Evolutionary conservation across 768 basidiomycete genomes (phyloP), one percentile per base, ranked within the genome.

Genomic region (Hericium alpestre): DNA sequence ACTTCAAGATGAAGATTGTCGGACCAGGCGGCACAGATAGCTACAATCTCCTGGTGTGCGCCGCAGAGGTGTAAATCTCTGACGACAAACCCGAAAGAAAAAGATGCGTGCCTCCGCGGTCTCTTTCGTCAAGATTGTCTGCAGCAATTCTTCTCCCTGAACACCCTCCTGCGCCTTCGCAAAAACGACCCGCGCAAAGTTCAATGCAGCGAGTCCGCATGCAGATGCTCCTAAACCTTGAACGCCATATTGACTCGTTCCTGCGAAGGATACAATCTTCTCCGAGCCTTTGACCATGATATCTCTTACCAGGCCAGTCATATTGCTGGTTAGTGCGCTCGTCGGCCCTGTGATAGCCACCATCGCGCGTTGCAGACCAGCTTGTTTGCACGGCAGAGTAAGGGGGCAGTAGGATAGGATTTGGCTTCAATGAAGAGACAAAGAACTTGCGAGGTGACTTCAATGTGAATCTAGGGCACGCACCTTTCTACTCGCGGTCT

Each of bases 121-220:
- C 48, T 66, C 66, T 25, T 65, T 66, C 41, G 66, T 62, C 55
- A 72, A 62, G 53, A 79, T 63, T 40, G 66, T 65, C 23, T 65
- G 54, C 11, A 79, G 55, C 20, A 79, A 63, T 22, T 59, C 62
- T 11, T 56, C 63, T 6, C 66, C 72, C 20, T 51, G 55, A 18
- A 66, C 32, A 2, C 72, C 69, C 5, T 64, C 65, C 39, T 67
- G 61, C 54, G 76, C 71, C 22, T 65, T 66, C 49, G 63, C 71
- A 38, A 83, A 74, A 8, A 76, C 70, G 7, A 81, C 61, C 54
- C 82, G 73, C 10, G 78, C 81, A 59, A 82, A 84, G 64, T 86
- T 86, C 64, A 86, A 67, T 1, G 81, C 79, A 22, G 85, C 84
- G 22, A 87, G 72, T 16, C 86, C 86, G 59, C 84, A 87, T 2